Evolutionary conservation across 2,329 filamentous ascomycete genomes (phyloP).

Genomic region (Fusarium pseudonygamai): DNA sequence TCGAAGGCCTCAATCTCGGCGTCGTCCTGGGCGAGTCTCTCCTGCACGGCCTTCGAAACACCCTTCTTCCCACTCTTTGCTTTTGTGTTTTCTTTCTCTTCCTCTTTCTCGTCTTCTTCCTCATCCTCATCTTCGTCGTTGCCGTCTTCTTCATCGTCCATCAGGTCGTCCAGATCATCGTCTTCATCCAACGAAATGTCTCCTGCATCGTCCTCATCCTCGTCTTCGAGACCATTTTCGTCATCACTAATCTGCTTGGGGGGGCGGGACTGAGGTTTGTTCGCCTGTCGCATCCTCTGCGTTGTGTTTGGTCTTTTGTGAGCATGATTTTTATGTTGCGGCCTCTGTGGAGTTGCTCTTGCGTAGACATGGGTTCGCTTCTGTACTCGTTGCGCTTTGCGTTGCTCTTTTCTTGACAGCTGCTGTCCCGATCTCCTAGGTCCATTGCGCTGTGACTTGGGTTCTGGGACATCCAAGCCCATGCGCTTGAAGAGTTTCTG

Average conservation of each 20-base stretch:
- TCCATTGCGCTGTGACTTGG: conserved; percentile 19
- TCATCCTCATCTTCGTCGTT: conserved; percentile 29
- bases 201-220: conserved; percentile 3
- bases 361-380: conserved; percentile 61
- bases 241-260: conserved; percentile 17
- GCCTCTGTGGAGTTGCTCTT: conserved; percentile 26
- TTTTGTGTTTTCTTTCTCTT: conserved; percentile 38
- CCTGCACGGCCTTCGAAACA: conserved; percentile 45
- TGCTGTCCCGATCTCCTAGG: conserved; percentile 27
- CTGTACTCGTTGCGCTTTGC: conserved; percentile 71
- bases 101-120: conserved; percentile 25
- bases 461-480: conserved; percentile 46
- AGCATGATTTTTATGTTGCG: background rate
- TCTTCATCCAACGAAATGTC: conserved; percentile 33
- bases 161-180: conserved; percentile 39
- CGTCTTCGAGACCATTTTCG: conserved; percentile 27
- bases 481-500: conserved; percentile 52
- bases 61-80: conserved; percentile 42
- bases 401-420: conserved; percentile 67
- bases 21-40: conserved; percentile 80
- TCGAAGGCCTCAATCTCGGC: conserved; percentile 89
- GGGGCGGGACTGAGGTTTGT: conserved; percentile 1
- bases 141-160: conserved; percentile 35
- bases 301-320: conserved; percentile 10
- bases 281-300: conserved; percentile 1